phyloP scores from a whole-genome alignment of 148 eudicot species.

The Chenopodium formosanum region DNA sequence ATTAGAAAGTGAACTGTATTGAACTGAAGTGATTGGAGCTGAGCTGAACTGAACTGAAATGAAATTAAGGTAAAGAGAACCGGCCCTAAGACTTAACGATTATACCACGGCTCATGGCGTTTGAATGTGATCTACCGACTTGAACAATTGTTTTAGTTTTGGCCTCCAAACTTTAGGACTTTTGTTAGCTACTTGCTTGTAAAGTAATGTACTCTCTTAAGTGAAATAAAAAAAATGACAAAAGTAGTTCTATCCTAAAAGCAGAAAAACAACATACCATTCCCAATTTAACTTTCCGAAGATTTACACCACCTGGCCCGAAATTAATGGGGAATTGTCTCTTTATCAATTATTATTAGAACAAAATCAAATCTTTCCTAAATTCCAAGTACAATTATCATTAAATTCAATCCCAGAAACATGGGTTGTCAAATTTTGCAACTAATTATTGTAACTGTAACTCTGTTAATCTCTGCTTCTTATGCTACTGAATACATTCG shows the following conservation, averaged over 20 bases:
- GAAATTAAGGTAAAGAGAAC: too few relatives aligned
- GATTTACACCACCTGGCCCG: neutral
- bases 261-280: neutral
- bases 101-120: neutral
- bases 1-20: too few relatives aligned
- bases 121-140: neutral
- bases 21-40: too few relatives aligned
- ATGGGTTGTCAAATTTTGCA: slow-evolving; percentile 19
- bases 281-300: neutral
- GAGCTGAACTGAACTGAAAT: too few relatives aligned
- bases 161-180: neutral
- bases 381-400: too few relatives aligned
- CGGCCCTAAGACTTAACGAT: too few relatives aligned
- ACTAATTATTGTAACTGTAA: neutral
- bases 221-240: neutral
- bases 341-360: neutral
- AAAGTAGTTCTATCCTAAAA: neutral
- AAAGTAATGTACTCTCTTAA: neutral
- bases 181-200: neutral
- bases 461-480: slow-evolving; percentile 19
- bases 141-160: neutral
- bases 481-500: slow-evolving; percentile 51
- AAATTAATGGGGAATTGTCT: neutral
- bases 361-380: neutral
- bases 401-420: neutral